phyloP scores from a whole-genome alignment of 768 basidiomycete genomes.

The Boletus rubroflammeus region DNA sequence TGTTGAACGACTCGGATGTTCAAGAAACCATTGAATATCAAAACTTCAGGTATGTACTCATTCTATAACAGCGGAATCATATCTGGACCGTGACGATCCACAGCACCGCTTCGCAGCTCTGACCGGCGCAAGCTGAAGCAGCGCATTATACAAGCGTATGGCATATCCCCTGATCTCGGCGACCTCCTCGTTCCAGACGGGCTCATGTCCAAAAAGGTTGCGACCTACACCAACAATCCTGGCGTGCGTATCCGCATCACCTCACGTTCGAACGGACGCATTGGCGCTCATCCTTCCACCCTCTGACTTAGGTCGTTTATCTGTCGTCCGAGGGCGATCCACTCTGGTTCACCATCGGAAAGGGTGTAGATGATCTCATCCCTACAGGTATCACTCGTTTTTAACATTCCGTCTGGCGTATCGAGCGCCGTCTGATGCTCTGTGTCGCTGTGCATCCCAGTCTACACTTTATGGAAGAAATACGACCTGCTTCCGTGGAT shows the following conservation, averaged over 20 bases:
- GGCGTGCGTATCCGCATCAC: conserved; percentile 42
- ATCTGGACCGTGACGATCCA: too few species aligned
- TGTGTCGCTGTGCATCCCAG: conserved; percentile 23
- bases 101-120: conserved; percentile 66
- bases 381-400: conserved; percentile 50
- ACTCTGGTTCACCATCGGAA: conserved; percentile 75
- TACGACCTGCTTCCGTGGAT: conserved; percentile 63
- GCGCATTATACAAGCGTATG: conserved; percentile 48
- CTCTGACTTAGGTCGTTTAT: conserved; percentile 52
- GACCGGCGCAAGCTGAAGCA: conserved; percentile 71
- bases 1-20: too few species aligned
- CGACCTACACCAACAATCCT: conserved; percentile 57
- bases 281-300: neutral
- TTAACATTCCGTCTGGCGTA: neutral
- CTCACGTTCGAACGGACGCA: neutral
- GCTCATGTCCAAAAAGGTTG: conserved; percentile 63
- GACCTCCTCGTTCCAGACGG: conserved; percentile 75
- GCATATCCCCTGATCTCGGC: conserved; percentile 51
- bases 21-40: conserved; percentile 71
- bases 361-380: conserved; percentile 61
- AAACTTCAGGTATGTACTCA: conserved; percentile 51
- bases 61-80: neutral
- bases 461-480: conserved; percentile 79
- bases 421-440: neutral
- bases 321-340: conserved; percentile 64